Evolutionary conservation across 2,329 filamentous ascomycete species (phyloP).

Genomic region (Exophiala bonariae): DNA sequence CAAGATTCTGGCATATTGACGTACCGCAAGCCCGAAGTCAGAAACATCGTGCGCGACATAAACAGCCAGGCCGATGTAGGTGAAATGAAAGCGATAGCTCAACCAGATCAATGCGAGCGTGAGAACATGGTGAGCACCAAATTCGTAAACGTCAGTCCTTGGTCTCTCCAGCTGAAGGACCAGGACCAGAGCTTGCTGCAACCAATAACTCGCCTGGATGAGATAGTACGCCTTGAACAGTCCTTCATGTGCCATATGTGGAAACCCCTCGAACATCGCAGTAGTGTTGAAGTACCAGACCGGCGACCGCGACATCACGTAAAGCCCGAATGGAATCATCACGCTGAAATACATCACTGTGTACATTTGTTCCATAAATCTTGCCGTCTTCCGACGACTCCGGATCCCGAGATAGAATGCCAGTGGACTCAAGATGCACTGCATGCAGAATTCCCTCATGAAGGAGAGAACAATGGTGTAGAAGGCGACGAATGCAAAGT

Average conservation of each 20-base stretch:
- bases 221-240: conserved; percentile 87
- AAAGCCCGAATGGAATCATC: conserved; percentile 74
- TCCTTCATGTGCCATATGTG: conserved; percentile 72
- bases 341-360: conserved; percentile 80
- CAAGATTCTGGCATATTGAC: conserved; percentile 32
- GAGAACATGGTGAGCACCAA: conserved; percentile 81
- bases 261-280: conserved; percentile 80
- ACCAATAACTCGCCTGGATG: conserved; percentile 85
- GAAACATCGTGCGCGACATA: conserved; percentile 87
- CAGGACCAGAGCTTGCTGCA: conserved; percentile 81
- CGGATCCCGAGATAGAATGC: conserved; percentile 65
- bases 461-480: conserved; percentile 82
- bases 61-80: conserved; percentile 81
- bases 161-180: conserved; percentile 81
- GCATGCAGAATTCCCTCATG: conserved; percentile 88
- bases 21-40: conserved; percentile 83
- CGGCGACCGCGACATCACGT: conserved; percentile 68
- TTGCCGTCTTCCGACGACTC: conserved; percentile 71
- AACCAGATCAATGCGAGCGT: conserved; percentile 73
- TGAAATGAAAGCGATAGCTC: conserved; percentile 88
- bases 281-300: conserved; percentile 86
- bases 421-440: conserved; percentile 72
- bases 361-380: conserved; percentile 90
- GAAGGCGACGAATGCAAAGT: conserved; percentile 77
- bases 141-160: conserved; percentile 83